Evolutionary conservation across 1,139 yeast genomes (phyloP).

Genomic region (Candida anutae): DNA sequence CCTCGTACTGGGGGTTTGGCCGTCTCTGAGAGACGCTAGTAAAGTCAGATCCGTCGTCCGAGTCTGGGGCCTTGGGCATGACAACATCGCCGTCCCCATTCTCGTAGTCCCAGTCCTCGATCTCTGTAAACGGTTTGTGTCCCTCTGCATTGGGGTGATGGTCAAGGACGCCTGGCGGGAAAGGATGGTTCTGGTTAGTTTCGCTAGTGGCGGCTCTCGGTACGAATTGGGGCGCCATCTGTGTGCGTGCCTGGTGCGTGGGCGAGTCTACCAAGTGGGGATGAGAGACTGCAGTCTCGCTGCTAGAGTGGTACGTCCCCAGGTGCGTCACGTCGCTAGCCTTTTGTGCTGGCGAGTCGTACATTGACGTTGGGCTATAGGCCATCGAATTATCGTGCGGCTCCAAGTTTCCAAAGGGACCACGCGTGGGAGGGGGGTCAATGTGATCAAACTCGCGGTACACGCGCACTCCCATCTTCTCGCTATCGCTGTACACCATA

Average conservation of each 20-base stretch:
- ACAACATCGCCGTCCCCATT: slow-evolving; percentile 14
- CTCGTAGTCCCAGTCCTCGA: slow-evolving; percentile 19
- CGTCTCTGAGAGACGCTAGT: slow-evolving; percentile 79
- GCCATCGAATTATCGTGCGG: no score
- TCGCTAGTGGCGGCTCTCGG: slow-evolving; percentile 20
- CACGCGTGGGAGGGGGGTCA: no score
- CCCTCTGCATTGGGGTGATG: slow-evolving; percentile 43
- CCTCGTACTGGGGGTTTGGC: slow-evolving; percentile 49
- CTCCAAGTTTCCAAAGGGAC: no score
- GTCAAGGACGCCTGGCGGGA: slow-evolving; percentile 26
- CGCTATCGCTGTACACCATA: neutral
- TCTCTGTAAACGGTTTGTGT: slow-evolving; percentile 40
- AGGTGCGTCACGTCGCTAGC: slow-evolving; percentile 32
- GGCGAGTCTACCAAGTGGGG: slow-evolving; percentile 3
- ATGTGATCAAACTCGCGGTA: no score
- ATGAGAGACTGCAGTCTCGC: no score
- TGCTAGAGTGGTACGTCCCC: no score
- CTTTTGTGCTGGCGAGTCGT: slow-evolving; percentile 26
- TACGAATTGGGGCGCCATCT: slow-evolving; percentile 26
- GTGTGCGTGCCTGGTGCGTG: no score
- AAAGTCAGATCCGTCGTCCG: slow-evolving; percentile 47
- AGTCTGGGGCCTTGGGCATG: slow-evolving; percentile 4
- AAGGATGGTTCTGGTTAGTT: slow-evolving; percentile 12
- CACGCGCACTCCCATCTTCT: no score
- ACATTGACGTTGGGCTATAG: no score